Evolutionary conservation across 352 stramenopile genomes (phyloP), one percentile per base, ranked within the genome.

Genomic region (Globisporangium canariense): DNA sequence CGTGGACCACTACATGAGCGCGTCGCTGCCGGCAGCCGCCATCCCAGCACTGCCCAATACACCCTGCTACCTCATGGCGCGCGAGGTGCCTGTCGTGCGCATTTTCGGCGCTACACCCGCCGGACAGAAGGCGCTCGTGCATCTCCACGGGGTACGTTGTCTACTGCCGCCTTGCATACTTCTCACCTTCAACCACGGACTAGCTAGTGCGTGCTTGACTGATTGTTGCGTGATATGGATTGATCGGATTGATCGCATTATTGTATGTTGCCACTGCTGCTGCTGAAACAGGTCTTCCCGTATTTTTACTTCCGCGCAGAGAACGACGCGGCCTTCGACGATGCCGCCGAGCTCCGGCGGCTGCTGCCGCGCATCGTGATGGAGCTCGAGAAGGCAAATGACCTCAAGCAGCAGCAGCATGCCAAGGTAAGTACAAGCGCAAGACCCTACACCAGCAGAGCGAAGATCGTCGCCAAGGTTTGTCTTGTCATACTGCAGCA

Each of bases 251-350:
- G 13, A 28, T 28, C 25, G 47, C 6, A 4, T 64, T 5, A 2
- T 43, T 30, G 14, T 13, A 5, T 40, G 7, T 22, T 38, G 13
- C 9, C 6, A 34, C 18, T 34, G 32, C 32, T 41, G 1, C 11
- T 25, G 14, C 1, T 22, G 50, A 16, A 34, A 20, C 59, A 96
- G 88, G 74, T 94, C 36, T 92, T 94, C 50, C 88, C 88, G 22
- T 96, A 96, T 65, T 94, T 96, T 60, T 96, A 95, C 75, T 91
- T 96, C 46, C 83, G 86, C 53, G 77, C 79, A 4, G 81, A 93
- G 60, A 68, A 80, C 49, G 77, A 90, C 43, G 51, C 68, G 0
- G 76, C 67, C 53, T 96, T 95, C 47, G 82, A 94, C n/a, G 74
- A 90, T 43, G 65, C 76, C 0, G 73, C 86, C n/a, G 49, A 79